Conservation (phyloP, 495 filamentous ascomycete species). For the Neurospora pannonica region DNA sequence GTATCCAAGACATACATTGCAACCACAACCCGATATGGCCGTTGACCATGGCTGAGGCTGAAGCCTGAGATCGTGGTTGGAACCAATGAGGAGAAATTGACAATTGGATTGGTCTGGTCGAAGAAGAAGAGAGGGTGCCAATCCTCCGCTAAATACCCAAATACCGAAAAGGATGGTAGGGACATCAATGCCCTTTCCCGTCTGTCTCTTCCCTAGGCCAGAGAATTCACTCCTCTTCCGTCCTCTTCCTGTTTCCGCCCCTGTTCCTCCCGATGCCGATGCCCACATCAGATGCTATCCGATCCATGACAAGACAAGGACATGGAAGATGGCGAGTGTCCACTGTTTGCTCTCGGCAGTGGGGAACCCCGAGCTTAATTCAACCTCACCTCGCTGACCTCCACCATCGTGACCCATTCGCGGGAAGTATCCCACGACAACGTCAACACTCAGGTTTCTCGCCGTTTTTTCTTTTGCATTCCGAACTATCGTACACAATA, state of each 20-base stretch:
- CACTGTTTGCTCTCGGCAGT: neutral
- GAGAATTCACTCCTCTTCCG: neutral
- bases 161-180: too few relatives aligned
- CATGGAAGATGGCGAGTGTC: neutral
- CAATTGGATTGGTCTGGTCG: too few relatives aligned
- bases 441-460: neutral
- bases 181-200: neutral
- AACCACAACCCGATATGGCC: neutral
- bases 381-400: neutral
- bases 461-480: neutral
- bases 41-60: neutral
- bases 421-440: neutral
- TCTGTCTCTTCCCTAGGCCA: neutral
- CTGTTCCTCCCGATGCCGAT: neutral
- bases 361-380: neutral
- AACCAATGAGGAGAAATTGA: too few relatives aligned
- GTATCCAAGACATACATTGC: neutral
- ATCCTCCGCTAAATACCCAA: too few relatives aligned
- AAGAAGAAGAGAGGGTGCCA: too few relatives aligned
- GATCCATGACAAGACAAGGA: neutral
- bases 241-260: neutral
- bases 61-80: too few relatives aligned
- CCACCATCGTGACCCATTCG: neutral
- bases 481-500: neutral
- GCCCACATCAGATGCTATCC: neutral